Evolutionary conservation across 257 asterid genomes (phyloP), one percentile per base, ranked within the genome.

Genomic region (Jacaranda copaia): DNA sequence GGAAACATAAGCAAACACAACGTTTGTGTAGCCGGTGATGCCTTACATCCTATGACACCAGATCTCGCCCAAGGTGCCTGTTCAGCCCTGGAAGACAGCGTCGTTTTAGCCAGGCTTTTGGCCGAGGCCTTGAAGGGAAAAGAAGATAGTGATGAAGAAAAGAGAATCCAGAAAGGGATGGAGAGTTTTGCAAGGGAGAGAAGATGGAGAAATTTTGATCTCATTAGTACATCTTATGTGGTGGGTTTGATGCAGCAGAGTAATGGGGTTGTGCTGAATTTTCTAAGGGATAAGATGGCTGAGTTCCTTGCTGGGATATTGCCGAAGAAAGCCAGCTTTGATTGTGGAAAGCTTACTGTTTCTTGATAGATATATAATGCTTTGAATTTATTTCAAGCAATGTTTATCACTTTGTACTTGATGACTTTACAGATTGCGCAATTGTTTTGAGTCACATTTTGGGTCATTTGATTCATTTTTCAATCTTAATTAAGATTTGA

Each of bases 41-140:
- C 89, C 0, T 67, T 86, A 25, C 89, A 83, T 49, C 88, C 89
- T 5, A 86, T 86, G 88, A 81, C 89, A 52, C 89, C 86, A 0
- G 85, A 76, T 53, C 3, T 86, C 5, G 88, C 71, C 52, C 89
- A 86, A 70, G 89, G 89, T 0, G 88, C 80, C 5, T 83, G 88
- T 53, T 36, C 65, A 4, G 84, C 84, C 0, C 65, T 86, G 3
- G 89, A 86, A 58, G 89, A 86, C 56, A 70, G 77, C 0, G 70
- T 86, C 5, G 75, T 83, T 57, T 43, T 86, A 38, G 83, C 86
- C 6, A 57, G 86, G 43, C 9, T 13, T 11, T 49, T 83, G 57
- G 87, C 55, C 1, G 80, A 71, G 55, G 86, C 84, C 25, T 35
- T 78, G 45, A 62, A 49, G 40, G 69, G 2, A 56, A 59, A 38